Conservation (phyloP, 2,329 filamentous ascomycete species). For the Sphaerostilbella broomeana region DNA sequence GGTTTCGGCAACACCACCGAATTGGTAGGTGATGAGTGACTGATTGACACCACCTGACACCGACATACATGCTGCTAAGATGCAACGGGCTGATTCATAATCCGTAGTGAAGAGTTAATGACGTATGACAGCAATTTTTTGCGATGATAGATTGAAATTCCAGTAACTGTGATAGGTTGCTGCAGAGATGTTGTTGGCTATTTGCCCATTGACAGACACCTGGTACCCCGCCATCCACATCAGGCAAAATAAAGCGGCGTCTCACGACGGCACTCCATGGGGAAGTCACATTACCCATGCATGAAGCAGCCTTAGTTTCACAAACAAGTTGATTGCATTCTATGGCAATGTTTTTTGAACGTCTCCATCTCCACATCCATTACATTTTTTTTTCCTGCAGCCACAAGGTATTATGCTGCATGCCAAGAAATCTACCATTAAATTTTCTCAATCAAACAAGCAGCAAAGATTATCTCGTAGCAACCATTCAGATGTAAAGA, state of each 20-base stretch:
- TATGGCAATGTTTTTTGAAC: slow-evolving; percentile 10
- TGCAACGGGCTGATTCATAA: no score
- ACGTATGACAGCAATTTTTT: no score
- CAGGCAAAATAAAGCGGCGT: background rate
- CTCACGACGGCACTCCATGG: background rate
- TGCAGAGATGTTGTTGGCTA: no score
- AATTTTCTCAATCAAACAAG: slow-evolving; percentile 26
- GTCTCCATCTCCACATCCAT: slow-evolving; percentile 20
- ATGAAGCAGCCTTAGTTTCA: background rate
- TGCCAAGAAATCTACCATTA: slow-evolving; percentile 30
- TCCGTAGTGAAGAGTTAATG: no score
- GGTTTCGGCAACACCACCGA: no score
- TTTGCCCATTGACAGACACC: no score
- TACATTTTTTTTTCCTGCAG: slow-evolving; percentile 24
- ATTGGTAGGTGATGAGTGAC: no score
- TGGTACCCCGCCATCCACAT: no score
- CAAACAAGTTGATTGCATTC: slow-evolving; percentile 6
- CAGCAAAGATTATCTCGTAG: slow-evolving; percentile 25
- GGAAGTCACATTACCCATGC: background rate
- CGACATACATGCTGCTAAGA: no score
- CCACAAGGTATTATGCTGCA: slow-evolving; percentile 26
- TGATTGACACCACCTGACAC: no score
- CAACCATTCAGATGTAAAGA: slow-evolving; percentile 21
- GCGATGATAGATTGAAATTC: no score
- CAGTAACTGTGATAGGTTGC: no score